A percentile compares a stretch with the other conserved stretches of the same genome.
phyloP scores from a whole-genome alignment of 164 flowering plant species.

The Vitis rotundifolia region DNA sequence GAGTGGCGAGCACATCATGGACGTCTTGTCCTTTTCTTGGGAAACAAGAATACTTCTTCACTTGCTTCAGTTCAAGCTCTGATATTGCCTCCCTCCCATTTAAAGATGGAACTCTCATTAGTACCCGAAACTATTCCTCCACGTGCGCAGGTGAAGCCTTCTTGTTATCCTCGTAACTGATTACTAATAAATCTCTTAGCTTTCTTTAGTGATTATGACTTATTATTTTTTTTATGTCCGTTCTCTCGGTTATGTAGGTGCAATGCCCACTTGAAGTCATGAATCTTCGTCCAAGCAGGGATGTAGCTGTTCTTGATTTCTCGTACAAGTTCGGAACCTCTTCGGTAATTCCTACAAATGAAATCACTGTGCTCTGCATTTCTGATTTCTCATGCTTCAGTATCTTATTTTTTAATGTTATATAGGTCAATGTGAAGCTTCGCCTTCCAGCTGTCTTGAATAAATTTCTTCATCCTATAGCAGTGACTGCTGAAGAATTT shows the following conservation, averaged over 20 bases:
- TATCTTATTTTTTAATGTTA: slow-evolving; percentile 3
- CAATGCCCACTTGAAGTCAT: slow-evolving; percentile 93
- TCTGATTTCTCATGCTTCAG: background rate
- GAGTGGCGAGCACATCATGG: slow-evolving; percentile 97
- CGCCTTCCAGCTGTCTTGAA: slow-evolving; percentile 92
- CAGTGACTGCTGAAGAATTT: slow-evolving; percentile 87
- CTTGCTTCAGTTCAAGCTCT: slow-evolving; percentile 84
- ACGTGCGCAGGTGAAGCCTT: slow-evolving; percentile 81
- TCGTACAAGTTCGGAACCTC: slow-evolving; percentile 78
- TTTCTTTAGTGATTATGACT: background rate
- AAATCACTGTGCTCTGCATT: background rate
- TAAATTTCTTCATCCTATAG: slow-evolving; percentile 86
- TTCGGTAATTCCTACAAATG: slow-evolving; percentile 38
- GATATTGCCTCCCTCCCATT: slow-evolving; percentile 83
- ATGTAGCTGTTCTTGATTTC: slow-evolving; percentile 93
- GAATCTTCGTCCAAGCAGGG: slow-evolving; percentile 94
- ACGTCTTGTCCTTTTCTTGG: slow-evolving; percentile 91
- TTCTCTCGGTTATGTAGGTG: slow-evolving; percentile 44
- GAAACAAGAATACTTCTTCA: slow-evolving; percentile 90
- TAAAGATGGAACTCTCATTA: slow-evolving; percentile 80
- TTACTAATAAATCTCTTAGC: background rate
- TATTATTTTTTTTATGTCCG: slow-evolving; percentile 3
- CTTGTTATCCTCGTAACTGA: slow-evolving; percentile 2
- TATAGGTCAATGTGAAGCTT: slow-evolving; percentile 85
- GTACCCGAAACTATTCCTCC: slow-evolving; percentile 99